These are phyloP conservation scores for Paracorniculantispora psalliotae DNA, from an alignment of 2,329 filamentous ascomycete genomes.

Conservation along the genomic window DNA sequence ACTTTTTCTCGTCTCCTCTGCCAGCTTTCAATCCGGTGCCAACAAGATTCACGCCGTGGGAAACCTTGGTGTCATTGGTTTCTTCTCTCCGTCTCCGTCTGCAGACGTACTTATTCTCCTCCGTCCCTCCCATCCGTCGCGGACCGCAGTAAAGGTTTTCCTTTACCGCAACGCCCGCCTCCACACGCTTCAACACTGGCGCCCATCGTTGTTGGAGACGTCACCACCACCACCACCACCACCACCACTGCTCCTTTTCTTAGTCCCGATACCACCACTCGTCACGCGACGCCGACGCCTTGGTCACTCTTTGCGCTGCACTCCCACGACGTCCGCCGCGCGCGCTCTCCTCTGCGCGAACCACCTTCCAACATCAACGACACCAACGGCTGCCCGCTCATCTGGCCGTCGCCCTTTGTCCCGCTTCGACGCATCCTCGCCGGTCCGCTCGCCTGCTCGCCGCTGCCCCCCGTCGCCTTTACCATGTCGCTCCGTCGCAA, in stretches of 20 bases:
- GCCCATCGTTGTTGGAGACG: not conserved
- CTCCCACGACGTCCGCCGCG: conserved; percentile 4
- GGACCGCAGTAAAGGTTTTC: not conserved
- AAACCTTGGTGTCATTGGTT: not conserved
- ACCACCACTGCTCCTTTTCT: not conserved
- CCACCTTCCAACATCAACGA: not conserved
- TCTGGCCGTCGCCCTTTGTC: not conserved
- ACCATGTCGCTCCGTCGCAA: conserved; percentile 11
- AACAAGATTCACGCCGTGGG: not conserved
- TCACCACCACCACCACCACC: not conserved
- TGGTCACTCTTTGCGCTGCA: conserved; percentile 1
- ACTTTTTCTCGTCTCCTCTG: not conserved
- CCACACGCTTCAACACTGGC: not conserved
- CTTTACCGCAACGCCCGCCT: not conserved
- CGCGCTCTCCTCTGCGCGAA: not conserved
- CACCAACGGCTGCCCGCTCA: not conserved
- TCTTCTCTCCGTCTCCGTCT: too few relatives aligned
- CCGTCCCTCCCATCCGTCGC: not conserved
- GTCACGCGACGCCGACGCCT: conserved; percentile 10
- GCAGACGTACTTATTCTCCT: not conserved
- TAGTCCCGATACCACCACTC: not conserved
- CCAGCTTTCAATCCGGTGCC: not conserved
- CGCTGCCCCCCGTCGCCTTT: conserved; percentile 5
- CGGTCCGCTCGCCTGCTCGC: not conserved
- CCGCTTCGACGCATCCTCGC: conserved; percentile 7